Evolutionary conservation across 176 grass and related monocot genomes (phyloP).

Genomic region (Oryza glumipatula): DNA sequence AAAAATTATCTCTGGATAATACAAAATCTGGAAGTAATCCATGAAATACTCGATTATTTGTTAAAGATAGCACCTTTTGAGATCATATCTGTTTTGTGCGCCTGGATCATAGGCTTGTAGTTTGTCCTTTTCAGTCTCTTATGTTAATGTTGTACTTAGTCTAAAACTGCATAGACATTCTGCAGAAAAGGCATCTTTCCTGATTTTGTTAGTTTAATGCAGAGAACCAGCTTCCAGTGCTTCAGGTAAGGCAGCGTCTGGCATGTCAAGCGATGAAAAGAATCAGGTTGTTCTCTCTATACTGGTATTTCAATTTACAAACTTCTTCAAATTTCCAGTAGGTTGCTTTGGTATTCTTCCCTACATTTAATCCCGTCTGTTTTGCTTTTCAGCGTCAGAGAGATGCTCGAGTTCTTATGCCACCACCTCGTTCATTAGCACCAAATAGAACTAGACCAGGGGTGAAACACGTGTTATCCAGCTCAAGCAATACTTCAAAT

Average conservation of each 20-base stretch:
- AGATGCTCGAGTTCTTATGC: constrained; percentile 95
- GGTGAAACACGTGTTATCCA: constrained; percentile 59
- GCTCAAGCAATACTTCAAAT: constrained; percentile 78
- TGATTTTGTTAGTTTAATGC: constrained; percentile 49
- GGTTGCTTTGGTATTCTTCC: constrained; percentile 12
- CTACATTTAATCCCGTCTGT: constrained; percentile 2
- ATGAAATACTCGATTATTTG: background rate
- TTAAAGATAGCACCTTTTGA: constrained; percentile 4
- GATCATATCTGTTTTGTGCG: background rate
- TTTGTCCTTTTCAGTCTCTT: background rate
- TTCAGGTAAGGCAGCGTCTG: constrained; percentile 88
- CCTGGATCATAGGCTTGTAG: background rate
- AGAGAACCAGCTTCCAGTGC: constrained; percentile 91
- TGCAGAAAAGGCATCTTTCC: background rate
- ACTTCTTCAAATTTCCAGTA: constrained; percentile 6
- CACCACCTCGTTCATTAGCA: constrained; percentile 81
- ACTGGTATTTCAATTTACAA: background rate
- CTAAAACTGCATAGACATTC: background rate
- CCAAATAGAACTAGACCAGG: constrained; percentile 63
- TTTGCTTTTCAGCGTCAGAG: constrained; percentile 63
- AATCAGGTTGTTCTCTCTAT: constrained; percentile 68
- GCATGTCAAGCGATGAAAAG: constrained; percentile 97
- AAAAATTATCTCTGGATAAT: no score
- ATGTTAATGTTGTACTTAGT: background rate
- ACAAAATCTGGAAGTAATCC: background rate